Evolutionary conservation across 1,284 basidiomycete genomes (phyloP), one percentile per base, ranked within the genome.

Genomic region (Neotropicomus parvogracilis): DNA sequence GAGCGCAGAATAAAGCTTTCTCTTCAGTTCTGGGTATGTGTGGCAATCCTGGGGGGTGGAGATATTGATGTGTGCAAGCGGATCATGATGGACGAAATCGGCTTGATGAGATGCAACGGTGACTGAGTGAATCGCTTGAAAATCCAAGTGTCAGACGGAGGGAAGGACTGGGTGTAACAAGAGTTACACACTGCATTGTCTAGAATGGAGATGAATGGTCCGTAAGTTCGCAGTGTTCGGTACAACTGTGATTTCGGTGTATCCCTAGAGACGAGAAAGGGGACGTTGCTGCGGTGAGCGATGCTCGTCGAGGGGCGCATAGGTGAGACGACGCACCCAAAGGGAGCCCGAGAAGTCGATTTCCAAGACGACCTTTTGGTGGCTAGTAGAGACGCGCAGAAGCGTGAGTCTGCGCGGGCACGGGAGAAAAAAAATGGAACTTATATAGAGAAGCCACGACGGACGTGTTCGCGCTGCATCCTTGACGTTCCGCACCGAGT

Each of bases 1-100:
- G 36, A 93, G 75, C 0, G 94, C 90, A 0, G 91, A 83, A 72
- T 93, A 99, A 27, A 97, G 70, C 70, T 87, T 90, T 46, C 95
- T 81, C 75, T 97, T 98, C 53, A 97, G 77, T 65, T 97, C 95
- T 7, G 93, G 91, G 70, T 97, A 94, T 35, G 82, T 79, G 60
- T 94, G 91, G 49, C 91, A 87, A 61, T 97, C 92, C 54, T 83
- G 79, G 4, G 88, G 75, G 50, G 90, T 84, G 21, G 75, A 80
- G 49, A 88, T 76, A 36, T 74, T 77, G 55, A 91, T 75, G 48
- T 81, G 83, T 20, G 82, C 75, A 24, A 92, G 75, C 2, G 91
- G 84, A 65, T 95, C 86, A 59, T 83, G 71, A 62, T 91, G 82
- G 5, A 80, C 75, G 63, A 89, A 92, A 53, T 90, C 84, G 26